Conservation (phyloP, 306 rosid species). For the Vigna angularis region DNA sequence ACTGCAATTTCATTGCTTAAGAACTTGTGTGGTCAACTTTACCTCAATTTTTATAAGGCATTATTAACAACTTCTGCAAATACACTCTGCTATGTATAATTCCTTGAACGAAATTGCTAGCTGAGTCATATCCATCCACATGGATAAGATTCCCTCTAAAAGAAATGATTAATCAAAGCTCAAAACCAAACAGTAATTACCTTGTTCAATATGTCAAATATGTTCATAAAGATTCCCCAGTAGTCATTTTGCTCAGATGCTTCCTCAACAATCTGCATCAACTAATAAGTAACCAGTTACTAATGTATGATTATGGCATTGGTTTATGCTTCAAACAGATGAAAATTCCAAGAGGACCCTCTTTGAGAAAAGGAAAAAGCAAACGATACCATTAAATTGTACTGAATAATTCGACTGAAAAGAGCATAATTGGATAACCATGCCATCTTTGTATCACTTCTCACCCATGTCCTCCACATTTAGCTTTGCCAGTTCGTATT, state of each 20-base stretch:
- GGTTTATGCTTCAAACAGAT: background rate
- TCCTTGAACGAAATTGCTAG: slow-evolving; percentile 23
- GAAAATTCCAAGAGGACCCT: background rate
- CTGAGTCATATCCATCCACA: too few species aligned
- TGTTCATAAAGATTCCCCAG: background rate
- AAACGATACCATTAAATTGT: background rate
- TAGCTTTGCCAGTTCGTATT: background rate
- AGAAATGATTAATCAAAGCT: slow-evolving; percentile 20
- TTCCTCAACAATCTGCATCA: background rate
- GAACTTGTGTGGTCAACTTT: too few species aligned
- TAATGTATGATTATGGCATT: background rate
- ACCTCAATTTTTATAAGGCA: too few species aligned
- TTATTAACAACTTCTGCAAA: too few species aligned
- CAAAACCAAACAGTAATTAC: background rate
- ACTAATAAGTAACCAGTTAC: background rate
- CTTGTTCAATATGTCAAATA: background rate
- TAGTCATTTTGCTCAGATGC: background rate
- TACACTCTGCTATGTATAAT: too few species aligned
- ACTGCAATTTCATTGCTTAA: too few species aligned
- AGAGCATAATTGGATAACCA: background rate
- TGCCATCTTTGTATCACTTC: background rate
- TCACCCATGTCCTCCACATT: background rate
- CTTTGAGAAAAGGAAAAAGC: slow-evolving; percentile 3
- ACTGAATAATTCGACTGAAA: background rate
- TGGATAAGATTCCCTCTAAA: slow-evolving; percentile 65